A percentile compares a stretch with the other conserved stretches of the same genome.
These are phyloP conservation scores for Ceratonia siliqua DNA, from an alignment of 306 rosid genomes.

Conservation along the genomic window DNA sequence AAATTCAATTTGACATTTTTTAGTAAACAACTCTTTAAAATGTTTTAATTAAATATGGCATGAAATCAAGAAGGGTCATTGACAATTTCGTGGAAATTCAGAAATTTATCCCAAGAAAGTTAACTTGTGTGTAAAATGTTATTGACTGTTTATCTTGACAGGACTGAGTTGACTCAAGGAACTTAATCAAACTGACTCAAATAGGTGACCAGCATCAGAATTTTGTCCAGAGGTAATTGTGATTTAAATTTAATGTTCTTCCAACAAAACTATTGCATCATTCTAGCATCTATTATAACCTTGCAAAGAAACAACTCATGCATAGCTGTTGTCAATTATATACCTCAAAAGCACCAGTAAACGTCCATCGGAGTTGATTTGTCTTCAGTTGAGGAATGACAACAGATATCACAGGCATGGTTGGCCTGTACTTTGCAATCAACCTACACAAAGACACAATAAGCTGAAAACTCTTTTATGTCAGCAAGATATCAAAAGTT, in stretches of 20 bases:
- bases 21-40: neutral
- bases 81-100: neutral
- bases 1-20: neutral
- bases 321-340: conserved; percentile 15
- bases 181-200: neutral
- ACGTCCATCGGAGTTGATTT: conserved; percentile 82
- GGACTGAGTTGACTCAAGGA: neutral
- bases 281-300: conserved; percentile 1
- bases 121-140: neutral
- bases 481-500: conserved; percentile 4
- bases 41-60: neutral
- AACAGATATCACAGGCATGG: conserved; percentile 92
- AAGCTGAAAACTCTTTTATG: neutral
- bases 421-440: conserved; percentile 89
- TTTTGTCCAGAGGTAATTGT: neutral
- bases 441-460: conserved; percentile 47
- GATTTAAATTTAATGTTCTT: neutral
- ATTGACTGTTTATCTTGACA: neutral
- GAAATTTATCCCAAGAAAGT: neutral
- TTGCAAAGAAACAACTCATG: neutral
- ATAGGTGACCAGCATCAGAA: neutral
- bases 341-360: conserved; percentile 95
- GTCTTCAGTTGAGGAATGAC: conserved; percentile 80
- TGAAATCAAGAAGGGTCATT: neutral
- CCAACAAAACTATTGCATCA: neutral